phyloP scores from a whole-genome alignment of 1,284 basidiomycete species.

The Microbotryum lychnidis-dioicae region DNA sequence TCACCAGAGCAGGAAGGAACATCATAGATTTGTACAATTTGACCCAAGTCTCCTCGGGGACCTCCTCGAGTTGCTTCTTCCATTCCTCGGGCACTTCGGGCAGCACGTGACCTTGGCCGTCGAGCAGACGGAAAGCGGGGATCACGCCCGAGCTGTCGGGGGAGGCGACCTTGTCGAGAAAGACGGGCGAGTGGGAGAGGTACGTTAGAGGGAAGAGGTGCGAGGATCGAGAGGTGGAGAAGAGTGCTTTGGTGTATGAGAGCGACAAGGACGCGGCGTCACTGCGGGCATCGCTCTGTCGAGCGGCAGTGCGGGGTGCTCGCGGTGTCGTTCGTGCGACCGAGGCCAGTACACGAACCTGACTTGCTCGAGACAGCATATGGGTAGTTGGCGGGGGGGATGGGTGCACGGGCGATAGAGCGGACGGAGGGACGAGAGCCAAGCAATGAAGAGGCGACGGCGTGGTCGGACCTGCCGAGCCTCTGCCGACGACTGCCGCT shows the following conservation, averaged over 20 bases:
- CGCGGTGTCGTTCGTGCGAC: too few relatives aligned
- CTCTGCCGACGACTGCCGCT: too few relatives aligned
- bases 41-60: slow-evolving; percentile 14
- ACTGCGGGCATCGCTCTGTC: too few relatives aligned
- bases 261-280: too few relatives aligned
- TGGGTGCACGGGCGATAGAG: too few relatives aligned
- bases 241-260: neutral
- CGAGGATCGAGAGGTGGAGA: neutral
- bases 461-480: too few relatives aligned
- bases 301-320: too few relatives aligned
- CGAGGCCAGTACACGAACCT: too few relatives aligned
- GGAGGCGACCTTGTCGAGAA: slow-evolving; percentile 1
- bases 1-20: slow-evolving; percentile 13
- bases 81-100: slow-evolving; percentile 4
- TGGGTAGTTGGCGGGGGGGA: too few relatives aligned
- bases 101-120: slow-evolving; percentile 7
- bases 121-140: slow-evolving; percentile 19
- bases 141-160: slow-evolving; percentile 1
- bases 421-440: too few relatives aligned
- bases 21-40: slow-evolving; percentile 21
- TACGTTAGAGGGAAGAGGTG: neutral
- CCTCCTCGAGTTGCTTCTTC: slow-evolving; percentile 4
- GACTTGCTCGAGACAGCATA: too few relatives aligned
- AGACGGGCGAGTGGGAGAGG: slow-evolving; percentile 3
- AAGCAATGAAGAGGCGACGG: too few relatives aligned